phyloP scores from a whole-genome alignment of 176 grass and related monocot genomes.

The Guadua angustifolia region DNA sequence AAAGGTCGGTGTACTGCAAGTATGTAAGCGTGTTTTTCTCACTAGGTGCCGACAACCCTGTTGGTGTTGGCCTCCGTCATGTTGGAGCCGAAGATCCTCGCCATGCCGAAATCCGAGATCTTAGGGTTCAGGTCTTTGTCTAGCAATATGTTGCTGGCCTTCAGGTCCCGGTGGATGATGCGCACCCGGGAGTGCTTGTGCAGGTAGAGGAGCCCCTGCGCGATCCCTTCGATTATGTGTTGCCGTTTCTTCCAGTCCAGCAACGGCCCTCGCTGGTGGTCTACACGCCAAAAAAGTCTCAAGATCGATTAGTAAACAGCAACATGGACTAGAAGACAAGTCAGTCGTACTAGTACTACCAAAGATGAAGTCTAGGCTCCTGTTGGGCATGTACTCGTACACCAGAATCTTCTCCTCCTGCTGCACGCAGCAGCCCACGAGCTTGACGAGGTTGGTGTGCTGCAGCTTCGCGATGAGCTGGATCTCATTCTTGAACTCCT shows the following conservation, averaged over 20 bases:
- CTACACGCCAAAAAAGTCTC: background rate
- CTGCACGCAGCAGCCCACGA: conserved; percentile 58
- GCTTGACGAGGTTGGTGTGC: conserved; percentile 70
- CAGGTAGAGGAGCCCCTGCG: conserved; percentile 56
- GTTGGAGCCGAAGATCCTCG: conserved; percentile 47
- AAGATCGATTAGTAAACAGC: background rate
- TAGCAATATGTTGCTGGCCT: conserved; percentile 55
- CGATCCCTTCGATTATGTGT: conserved; percentile 47
- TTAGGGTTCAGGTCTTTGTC: conserved; percentile 49
- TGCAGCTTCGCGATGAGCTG: conserved; percentile 68
- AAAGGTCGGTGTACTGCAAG: too few species aligned
- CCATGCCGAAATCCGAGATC: conserved; percentile 62
- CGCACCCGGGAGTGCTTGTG: conserved; percentile 56
- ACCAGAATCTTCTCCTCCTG: conserved; percentile 67
- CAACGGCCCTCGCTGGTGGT: background rate
- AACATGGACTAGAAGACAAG: background rate
- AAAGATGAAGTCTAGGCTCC: conserved; percentile 70
- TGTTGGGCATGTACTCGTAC: conserved; percentile 74
- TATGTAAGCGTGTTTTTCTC: background rate
- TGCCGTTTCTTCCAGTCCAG: conserved; percentile 49
- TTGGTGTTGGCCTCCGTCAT: conserved; percentile 57
- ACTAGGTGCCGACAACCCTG: conserved; percentile 56
- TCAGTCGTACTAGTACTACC: background rate
- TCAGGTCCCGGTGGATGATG: conserved; percentile 58
- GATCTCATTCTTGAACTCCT: conserved; percentile 72